These are phyloP conservation scores for Lipomyces orientalis DNA, from an alignment of 805 yeast genomes.

Conservation along the genomic window DNA sequence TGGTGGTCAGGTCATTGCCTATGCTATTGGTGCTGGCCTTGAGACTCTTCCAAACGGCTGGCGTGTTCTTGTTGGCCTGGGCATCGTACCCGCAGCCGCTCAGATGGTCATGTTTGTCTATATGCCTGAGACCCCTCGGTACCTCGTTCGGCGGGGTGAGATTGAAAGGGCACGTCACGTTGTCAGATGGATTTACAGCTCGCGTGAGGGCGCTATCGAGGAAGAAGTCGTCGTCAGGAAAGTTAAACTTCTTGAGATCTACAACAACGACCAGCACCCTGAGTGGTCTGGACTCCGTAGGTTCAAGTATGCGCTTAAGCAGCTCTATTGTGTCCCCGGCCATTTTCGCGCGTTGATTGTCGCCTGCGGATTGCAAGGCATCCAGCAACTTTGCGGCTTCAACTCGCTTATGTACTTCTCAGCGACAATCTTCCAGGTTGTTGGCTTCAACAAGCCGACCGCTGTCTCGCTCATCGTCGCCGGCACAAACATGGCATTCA, in stretches of 20 bases:
- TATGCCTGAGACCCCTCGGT: constrained; percentile 96
- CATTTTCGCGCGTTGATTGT: constrained; percentile 87
- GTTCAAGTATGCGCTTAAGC: constrained; percentile 43
- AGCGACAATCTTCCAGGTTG: constrained; percentile 86
- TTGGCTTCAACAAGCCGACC: constrained; percentile 88
- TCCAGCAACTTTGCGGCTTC: constrained; percentile 96
- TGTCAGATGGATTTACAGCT: constrained; percentile 61
- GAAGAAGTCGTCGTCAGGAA: constrained; percentile 68
- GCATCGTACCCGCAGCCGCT: constrained; percentile 81
- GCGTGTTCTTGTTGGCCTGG: constrained; percentile 89
- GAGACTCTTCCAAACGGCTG: constrained; percentile 79
- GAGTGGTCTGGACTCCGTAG: constrained; percentile 28
- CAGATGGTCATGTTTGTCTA: constrained; percentile 80
- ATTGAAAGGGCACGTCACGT: constrained; percentile 70
- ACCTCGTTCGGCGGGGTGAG: constrained; percentile 72
- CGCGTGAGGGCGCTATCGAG: constrained; percentile 54
- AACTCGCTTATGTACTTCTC: constrained; percentile 96
- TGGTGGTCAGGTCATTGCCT: constrained; percentile 93
- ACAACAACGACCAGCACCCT: constrained; percentile 31
- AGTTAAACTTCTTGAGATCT: constrained; percentile 61
- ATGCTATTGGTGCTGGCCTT: constrained; percentile 90
- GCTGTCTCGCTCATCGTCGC: constrained; percentile 93
- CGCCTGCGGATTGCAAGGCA: constrained; percentile 93
- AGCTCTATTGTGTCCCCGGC: constrained; percentile 50
- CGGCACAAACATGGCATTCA: constrained; percentile 91